phyloP scores from a whole-genome alignment of 371 early-diverging fungal genomes.

The Syncephalastrum monosporum region DNA sequence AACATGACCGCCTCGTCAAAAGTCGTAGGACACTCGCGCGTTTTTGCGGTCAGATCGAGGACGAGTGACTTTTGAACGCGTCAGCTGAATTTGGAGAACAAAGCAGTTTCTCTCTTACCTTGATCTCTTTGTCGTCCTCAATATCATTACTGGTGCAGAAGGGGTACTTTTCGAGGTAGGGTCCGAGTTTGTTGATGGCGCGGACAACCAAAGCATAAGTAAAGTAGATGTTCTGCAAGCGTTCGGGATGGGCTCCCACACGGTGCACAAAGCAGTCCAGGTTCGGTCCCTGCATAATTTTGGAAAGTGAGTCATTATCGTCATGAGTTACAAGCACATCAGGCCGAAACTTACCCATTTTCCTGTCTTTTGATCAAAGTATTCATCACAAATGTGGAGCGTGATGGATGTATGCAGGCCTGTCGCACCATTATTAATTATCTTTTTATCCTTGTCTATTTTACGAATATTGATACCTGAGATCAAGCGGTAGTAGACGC shows the following conservation, averaged over 20 bases:
- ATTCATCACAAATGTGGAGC: conserved; percentile 93
- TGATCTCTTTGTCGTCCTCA: conserved; percentile 51
- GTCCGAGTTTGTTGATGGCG: conserved; percentile 80
- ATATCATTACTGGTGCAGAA: conserved; percentile 60
- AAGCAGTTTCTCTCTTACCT: conserved; percentile 19
- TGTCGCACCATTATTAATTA: conserved; percentile 10
- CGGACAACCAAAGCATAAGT: conserved; percentile 83
- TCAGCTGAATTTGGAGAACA: neutral
- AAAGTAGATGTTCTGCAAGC: conserved; percentile 94
- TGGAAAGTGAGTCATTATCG: neutral
- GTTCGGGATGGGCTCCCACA: conserved; percentile 86
- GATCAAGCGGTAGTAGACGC: conserved; percentile 89
- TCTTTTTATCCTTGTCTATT: too few relatives aligned
- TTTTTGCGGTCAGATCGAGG: conserved; percentile 53
- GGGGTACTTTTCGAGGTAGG: conserved; percentile 71
- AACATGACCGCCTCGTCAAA: conserved; percentile 92
- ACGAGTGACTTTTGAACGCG: conserved; percentile 50
- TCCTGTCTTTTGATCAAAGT: conserved; percentile 81
- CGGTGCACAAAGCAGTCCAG: conserved; percentile 87
- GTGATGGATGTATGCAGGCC: conserved; percentile 97
- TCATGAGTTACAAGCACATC: neutral
- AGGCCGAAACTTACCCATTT: conserved; percentile 70
- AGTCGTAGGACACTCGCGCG: conserved; percentile 67
- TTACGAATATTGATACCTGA: conserved; percentile 62
- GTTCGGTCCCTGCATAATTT: conserved; percentile 61